Percentiles rank a stretch among this genome's conserved stretches.
Evolutionary conservation across 2,329 filamentous ascomycete species (phyloP).

Genomic region (Kalmusia sp.): DNA sequence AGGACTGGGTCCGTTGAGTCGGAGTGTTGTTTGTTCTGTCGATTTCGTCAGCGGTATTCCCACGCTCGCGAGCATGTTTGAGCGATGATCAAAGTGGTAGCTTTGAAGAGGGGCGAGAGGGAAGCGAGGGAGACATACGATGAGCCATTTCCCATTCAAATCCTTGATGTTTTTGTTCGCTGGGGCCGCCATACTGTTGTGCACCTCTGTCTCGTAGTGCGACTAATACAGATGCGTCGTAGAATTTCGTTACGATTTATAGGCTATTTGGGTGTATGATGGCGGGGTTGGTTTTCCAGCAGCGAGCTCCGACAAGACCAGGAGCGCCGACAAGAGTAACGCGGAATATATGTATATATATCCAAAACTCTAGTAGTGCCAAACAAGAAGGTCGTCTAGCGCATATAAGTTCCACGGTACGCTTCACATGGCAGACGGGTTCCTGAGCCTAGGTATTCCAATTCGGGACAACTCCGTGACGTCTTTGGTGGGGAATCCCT

Average conservation of each 20-base stretch:
- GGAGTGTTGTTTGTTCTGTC: constrained; percentile 78
- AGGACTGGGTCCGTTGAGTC: constrained; percentile 74
- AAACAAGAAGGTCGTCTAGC: background rate
- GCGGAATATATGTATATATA: too few relatives aligned
- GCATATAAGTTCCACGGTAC: background rate
- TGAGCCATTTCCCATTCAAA: constrained; percentile 48
- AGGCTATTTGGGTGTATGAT: too few relatives aligned
- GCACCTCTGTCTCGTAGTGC: background rate
- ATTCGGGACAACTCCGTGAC: constrained; percentile 7
- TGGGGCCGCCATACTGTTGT: constrained; percentile 46
- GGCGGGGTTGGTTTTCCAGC: background rate
- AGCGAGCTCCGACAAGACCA: background rate
- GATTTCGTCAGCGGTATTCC: constrained; percentile 3
- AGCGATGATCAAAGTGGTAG: too few relatives aligned
- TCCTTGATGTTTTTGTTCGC: constrained; percentile 40
- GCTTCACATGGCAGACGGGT: constrained; percentile 12
- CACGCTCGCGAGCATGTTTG: too few relatives aligned
- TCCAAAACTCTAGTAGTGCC: too few relatives aligned
- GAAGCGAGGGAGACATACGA: constrained; percentile 31
- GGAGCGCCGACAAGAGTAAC: background rate
- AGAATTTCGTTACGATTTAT: too few relatives aligned
- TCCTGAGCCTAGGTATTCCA: constrained; percentile 16
- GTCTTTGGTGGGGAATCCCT: constrained; percentile 11
- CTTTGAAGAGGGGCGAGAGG: background rate
- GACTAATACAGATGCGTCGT: too few relatives aligned